These are phyloP conservation scores for Pinus albicaulis DNA, from an alignment of 75 land plant genomes.

Conservation along the genomic window DNA sequence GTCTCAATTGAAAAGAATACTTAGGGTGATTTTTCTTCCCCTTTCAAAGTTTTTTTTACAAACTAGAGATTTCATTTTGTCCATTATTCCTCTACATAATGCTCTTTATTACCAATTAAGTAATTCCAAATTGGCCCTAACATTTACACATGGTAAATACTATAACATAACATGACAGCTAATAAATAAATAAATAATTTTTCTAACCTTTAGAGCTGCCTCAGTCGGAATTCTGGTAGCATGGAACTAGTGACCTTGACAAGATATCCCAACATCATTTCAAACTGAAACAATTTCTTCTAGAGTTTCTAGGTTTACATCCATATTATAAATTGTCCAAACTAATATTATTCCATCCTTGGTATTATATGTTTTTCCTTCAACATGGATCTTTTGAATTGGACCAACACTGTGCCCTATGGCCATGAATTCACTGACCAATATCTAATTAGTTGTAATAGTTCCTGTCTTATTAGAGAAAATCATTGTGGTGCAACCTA, in stretches of 20 bases:
- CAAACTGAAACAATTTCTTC: slow-evolving; percentile 78
- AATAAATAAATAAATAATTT: slow-evolving; percentile 64
- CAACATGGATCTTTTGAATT: slow-evolving; percentile 50
- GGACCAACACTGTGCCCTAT: slow-evolving; percentile 37
- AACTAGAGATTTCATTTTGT: no score
- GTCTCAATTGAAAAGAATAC: no score
- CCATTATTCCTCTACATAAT: no score
- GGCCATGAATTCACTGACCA: slow-evolving; percentile 58
- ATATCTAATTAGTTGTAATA: slow-evolving; percentile 90
- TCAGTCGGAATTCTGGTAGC: slow-evolving; percentile 93
- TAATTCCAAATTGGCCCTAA: no score
- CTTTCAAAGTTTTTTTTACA: no score
- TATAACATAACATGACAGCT: not conserved
- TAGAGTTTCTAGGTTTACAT: slow-evolving; percentile 50
- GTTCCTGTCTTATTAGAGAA: slow-evolving; percentile 96
- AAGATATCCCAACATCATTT: slow-evolving; percentile 79
- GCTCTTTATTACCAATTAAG: no score
- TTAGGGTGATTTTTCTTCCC: no score
- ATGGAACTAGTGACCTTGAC: slow-evolving; percentile 36
- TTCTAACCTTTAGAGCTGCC: slow-evolving; percentile 90
- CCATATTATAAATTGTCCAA: slow-evolving; percentile 49
- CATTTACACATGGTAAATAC: no score
- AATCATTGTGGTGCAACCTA: slow-evolving; percentile 92
- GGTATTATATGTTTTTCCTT: slow-evolving; percentile 81
- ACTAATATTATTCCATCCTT: slow-evolving; percentile 71